phyloP scores from a whole-genome alignment of 2,329 filamentous ascomycete genomes.

The Botryotinia calthae region DNA sequence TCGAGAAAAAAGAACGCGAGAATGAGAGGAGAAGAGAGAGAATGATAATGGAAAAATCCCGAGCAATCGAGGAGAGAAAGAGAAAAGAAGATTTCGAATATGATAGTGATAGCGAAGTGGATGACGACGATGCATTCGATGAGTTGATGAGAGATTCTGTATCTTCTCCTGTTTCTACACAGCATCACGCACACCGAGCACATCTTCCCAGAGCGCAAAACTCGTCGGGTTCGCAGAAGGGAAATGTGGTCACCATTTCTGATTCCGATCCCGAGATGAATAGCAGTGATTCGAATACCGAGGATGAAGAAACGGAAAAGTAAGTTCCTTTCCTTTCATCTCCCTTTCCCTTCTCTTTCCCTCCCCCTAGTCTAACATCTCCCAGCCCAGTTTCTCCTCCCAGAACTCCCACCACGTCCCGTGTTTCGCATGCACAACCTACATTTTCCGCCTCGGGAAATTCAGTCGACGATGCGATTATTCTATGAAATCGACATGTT shows the following conservation, averaged over 20 bases:
- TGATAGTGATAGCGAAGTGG: conserved; percentile 21
- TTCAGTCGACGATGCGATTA: not conserved
- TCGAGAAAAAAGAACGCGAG: not conserved
- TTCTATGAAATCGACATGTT: not conserved
- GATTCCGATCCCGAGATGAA: not conserved
- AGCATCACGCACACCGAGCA: not conserved
- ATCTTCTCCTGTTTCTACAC: not conserved
- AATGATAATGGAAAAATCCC: not conserved
- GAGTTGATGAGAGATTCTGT: not conserved
- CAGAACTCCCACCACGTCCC: not conserved
- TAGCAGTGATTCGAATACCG: not conserved
- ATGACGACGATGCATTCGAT: not conserved
- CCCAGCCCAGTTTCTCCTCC: not conserved
- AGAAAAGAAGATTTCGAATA: not conserved
- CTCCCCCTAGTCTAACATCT: not conserved
- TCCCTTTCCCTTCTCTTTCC: not conserved
- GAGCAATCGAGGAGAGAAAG: not conserved
- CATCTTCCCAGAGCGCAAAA: not conserved
- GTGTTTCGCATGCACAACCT: not conserved
- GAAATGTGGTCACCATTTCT: not conserved
- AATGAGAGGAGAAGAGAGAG: conserved; percentile 2
- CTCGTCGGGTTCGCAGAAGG: not conserved
- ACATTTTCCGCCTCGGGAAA: not conserved
- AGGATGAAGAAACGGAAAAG: not conserved
- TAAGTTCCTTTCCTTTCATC: not conserved